These are phyloP conservation scores for Pythium insidiosum DNA, from an alignment of 352 stramenopile species.

Conservation along the genomic window DNA sequence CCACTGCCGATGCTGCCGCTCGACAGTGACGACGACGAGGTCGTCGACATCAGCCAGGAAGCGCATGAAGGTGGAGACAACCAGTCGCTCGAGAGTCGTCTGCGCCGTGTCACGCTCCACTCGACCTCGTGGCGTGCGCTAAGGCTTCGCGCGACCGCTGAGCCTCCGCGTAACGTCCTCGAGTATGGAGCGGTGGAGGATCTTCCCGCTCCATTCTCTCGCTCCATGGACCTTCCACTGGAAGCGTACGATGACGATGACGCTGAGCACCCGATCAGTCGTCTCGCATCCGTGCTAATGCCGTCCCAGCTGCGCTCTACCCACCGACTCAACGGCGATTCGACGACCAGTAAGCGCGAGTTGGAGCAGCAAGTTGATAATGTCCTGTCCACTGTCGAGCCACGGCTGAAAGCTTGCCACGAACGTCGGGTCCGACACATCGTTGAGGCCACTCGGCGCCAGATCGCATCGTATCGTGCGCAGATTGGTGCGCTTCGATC, in stretches of 20 bases:
- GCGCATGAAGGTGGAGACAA: no score
- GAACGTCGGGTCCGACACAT: slow-evolving; percentile 18
- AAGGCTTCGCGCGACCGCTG: slow-evolving; percentile 11
- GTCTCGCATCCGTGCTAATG: no score
- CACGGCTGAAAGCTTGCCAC: slow-evolving; percentile 6
- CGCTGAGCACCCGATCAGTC: no score
- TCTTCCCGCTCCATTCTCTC: slow-evolving; percentile 26
- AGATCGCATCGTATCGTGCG: slow-evolving; percentile 39
- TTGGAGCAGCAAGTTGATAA: no score
- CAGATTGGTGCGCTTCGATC: no score
- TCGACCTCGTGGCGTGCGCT: slow-evolving; percentile 59
- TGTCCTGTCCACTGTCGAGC: slow-evolving; percentile 20
- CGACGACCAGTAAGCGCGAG: no score
- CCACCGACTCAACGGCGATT: no score
- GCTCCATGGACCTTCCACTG: slow-evolving; percentile 31
- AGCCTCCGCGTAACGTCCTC: slow-evolving; percentile 32
- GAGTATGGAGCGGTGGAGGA: slow-evolving; percentile 7
- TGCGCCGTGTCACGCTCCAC: no score
- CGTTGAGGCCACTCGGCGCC: slow-evolving; percentile 27
- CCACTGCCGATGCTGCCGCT: slow-evolving; percentile 3
- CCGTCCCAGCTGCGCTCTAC: no score
- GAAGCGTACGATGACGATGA: slow-evolving; percentile 31
- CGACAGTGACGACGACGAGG: no score
- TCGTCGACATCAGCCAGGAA: no score
- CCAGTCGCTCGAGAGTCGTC: no score